Conservation (phyloP, 2,329 filamentous ascomycete species). For the Bertia moriformis region DNA sequence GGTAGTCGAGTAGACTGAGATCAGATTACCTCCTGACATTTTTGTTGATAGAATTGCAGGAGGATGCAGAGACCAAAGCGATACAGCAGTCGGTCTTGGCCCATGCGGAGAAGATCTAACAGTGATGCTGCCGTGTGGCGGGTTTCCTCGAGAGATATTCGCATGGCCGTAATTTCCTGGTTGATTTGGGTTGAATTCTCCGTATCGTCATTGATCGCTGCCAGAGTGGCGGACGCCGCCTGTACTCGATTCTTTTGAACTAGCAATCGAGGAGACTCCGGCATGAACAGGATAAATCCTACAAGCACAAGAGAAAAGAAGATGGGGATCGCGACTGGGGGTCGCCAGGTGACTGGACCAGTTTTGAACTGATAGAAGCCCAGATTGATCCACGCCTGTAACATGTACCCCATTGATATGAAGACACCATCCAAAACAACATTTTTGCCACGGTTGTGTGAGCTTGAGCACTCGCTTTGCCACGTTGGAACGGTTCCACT, state of each 20-base stretch:
- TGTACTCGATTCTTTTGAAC: slow-evolving; percentile 8
- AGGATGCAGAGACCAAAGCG: neutral
- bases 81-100: neutral
- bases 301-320: slow-evolving; percentile 13
- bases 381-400: neutral
- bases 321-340: neutral
- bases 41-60: neutral
- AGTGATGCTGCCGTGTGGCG: neutral
- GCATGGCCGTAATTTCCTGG: neutral
- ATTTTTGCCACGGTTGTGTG: neutral
- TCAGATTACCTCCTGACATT: neutral
- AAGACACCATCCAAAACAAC: neutral
- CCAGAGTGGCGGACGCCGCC: slow-evolving; percentile 1
- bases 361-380: neutral
- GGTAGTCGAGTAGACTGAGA: neutral
- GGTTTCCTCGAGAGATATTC: neutral
- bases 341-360: neutral
- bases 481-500: slow-evolving; percentile 28
- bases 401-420: neutral
- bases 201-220: neutral
- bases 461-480: slow-evolving; percentile 23
- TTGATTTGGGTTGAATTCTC: neutral
- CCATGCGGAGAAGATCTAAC: neutral
- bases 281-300: slow-evolving; percentile 14
- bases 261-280: slow-evolving; percentile 21